Evolutionary conservation across 306 rosid genomes (phyloP).

Genomic region (Albizia julibrissin): DNA sequence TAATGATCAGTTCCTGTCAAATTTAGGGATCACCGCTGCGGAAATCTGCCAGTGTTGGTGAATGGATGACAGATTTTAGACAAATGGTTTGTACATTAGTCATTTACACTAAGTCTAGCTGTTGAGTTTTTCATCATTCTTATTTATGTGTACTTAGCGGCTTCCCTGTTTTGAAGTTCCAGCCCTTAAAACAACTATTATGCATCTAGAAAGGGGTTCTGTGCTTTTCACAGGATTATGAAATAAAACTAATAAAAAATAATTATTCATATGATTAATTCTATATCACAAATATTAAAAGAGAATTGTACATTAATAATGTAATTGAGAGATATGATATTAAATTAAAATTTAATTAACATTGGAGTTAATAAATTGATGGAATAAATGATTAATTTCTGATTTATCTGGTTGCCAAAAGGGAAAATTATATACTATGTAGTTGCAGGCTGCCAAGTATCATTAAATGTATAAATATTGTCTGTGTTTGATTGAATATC

Average conservation of each 20-base stretch:
- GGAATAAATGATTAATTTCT: neutral
- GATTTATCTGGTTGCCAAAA: conserved; percentile 8
- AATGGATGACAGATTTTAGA: conserved; percentile 84
- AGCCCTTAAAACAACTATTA: neutral
- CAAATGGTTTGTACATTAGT: conserved; percentile 59
- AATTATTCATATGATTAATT: neutral
- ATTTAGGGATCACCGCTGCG: conserved; percentile 78
- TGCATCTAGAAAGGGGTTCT: neutral
- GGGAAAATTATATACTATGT: neutral
- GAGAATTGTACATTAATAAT: neutral
- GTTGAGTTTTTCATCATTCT: conserved; percentile 10
- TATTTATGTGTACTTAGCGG: neutral
- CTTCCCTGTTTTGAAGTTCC: neutral
- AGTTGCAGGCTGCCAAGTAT: conserved; percentile 9
- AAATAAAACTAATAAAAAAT: neutral
- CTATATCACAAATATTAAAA: neutral
- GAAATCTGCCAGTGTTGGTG: conserved; percentile 98
- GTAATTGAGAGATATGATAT: neutral
- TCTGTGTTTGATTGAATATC: conserved; percentile 25
- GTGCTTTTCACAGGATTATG: neutral
- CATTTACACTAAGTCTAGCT: conserved; percentile 15
- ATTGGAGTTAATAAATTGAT: neutral
- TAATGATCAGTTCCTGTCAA: conserved; percentile 38
- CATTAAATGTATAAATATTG: conserved; percentile 18
- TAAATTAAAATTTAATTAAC: too few relatives aligned